These are phyloP conservation scores for Russula foetens DNA, from an alignment of 768 basidiomycete genomes.

Conservation along the genomic window DNA sequence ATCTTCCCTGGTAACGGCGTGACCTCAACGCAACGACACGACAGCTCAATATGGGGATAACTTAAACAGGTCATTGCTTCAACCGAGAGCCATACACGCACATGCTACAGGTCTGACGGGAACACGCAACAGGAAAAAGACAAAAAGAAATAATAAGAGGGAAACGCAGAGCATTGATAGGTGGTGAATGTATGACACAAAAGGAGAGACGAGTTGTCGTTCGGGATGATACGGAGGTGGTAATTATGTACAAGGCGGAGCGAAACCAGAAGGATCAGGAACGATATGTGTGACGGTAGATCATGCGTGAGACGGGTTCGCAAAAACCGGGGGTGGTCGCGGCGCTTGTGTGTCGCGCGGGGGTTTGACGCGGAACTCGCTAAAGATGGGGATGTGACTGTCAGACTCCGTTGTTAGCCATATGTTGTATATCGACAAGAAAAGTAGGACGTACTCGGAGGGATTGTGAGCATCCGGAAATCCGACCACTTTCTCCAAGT, in stretches of 20 bases:
- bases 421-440: constrained; percentile 12
- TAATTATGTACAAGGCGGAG: constrained; percentile 15
- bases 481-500: constrained; percentile 86
- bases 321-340: constrained; percentile 34
- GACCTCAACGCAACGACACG: neutral
- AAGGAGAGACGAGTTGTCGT: constrained; percentile 3
- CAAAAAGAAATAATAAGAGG: constrained; percentile 15
- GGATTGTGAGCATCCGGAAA: constrained; percentile 98
- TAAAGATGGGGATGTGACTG: constrained; percentile 65
- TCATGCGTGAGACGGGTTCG: constrained; percentile 32
- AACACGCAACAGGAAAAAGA: constrained; percentile 15
- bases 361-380: constrained; percentile 75
- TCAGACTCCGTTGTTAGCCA: constrained; percentile 15
- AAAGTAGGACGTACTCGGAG: constrained; percentile 61
- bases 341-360: constrained; percentile 40
- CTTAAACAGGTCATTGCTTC: constrained; percentile 25
- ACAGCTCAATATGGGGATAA: neutral
- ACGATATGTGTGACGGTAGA: constrained; percentile 10
- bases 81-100: constrained; percentile 33
- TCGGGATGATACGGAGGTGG: neutral
- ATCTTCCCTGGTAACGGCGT: neutral
- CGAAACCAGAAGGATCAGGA: constrained; percentile 9
- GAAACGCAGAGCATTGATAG: constrained; percentile 17
- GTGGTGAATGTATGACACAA: constrained; percentile 15
- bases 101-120: constrained; percentile 34